Base-by-base conservation (phyloP, 2,329 filamentous ascomycete genomes). In the Neurospora crassa region DNA sequence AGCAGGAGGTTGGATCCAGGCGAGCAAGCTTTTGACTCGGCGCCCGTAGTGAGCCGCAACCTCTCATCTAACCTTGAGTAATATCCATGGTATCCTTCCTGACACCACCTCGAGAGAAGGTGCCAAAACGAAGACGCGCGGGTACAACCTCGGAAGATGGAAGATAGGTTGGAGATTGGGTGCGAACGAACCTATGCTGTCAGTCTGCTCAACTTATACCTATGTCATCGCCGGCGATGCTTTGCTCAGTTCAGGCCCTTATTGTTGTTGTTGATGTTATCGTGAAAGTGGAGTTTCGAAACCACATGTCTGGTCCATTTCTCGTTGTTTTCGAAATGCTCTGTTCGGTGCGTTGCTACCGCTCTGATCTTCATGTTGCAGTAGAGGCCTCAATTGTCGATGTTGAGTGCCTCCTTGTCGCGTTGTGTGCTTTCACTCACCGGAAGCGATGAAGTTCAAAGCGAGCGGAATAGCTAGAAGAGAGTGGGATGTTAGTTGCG, bases 361-460 rank as follows among this genome's bases (percentile, higher is more conserved):
- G 89, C 90, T 89, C 85, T 84, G 83, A 83, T 84, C 82, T 84
- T 80, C 76, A 77, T 77, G 80, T 76, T 72, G 53, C 53, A 63
- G 53, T 11, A 63, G 53, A 63, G 53, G 53, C 53, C 53, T 63
- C 53, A 63, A 37, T 8, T 63, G 29, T 63, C 53, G 53, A 11
- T 37, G 53, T 63, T 63, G 70, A 68, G 18, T 45, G 40, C 29
- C 67, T 59, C 67, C 37, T 63, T 43, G 67, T 77, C 73, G 75
- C 74, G 76, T 74, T 76, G 71, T 74, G 71, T 74, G 73, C 78
- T 78, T 79, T 79, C 80, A 95, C 92, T 95, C 89, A 96, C 92
- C 92, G 84, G 92, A 93, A 81, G 92, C 92, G 84, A 96, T 92
- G 84, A 96, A 96, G 84, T 96, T 96, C 79, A 96, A 86, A 81